Base-by-base conservation (phyloP, 345 rosid genomes). In the Citrus medica region DNA sequence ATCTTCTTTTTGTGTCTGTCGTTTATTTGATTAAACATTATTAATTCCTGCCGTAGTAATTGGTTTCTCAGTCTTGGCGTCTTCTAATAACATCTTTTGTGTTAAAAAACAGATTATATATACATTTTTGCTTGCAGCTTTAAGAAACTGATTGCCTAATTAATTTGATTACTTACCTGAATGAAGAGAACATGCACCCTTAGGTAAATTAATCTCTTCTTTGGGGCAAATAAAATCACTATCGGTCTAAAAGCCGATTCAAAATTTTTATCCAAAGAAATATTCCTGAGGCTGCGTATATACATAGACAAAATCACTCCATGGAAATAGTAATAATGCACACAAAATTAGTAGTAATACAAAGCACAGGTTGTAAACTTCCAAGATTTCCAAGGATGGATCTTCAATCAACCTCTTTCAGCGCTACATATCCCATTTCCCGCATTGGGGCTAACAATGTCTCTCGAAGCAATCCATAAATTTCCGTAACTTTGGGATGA, bases 401-500 rank as follows among this genome's bases (percentile, higher is more conserved):
- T 73, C n/a, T 73, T 38, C 30, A 7, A 62, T 40, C 48, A 2
- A 13, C 13, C 64, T 72, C 48, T 61, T 61, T 21, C 62, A 40
- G 58, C 12, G 1, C 9, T 40, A 37, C 55, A 67, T 30, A 80
- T 40, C 79, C 76, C 76, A 67, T 77, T 25, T 79, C 79, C 24
- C 38, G 35, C 85, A 79, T 81, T 46, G 27, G 24, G 40, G 88
- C 83, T 21, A 82, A 30, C 4, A 83, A 77, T 71, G 55, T 76
- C 66, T 76, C 72, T 17, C 25, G 66, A 9, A 83, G 79, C 80
- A 87, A 72, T 28, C 25, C 63, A 59, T 81, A 74, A 22, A 85
- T 67, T 62, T 80, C 82, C 35, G 80, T 33, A 76, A 83, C 68
- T 76, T 85, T 76, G n/a, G 90, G 84, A 78, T 80, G 85, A 37